Conservation (phyloP, 305 asterid species). For the Solanum chacoense region DNA sequence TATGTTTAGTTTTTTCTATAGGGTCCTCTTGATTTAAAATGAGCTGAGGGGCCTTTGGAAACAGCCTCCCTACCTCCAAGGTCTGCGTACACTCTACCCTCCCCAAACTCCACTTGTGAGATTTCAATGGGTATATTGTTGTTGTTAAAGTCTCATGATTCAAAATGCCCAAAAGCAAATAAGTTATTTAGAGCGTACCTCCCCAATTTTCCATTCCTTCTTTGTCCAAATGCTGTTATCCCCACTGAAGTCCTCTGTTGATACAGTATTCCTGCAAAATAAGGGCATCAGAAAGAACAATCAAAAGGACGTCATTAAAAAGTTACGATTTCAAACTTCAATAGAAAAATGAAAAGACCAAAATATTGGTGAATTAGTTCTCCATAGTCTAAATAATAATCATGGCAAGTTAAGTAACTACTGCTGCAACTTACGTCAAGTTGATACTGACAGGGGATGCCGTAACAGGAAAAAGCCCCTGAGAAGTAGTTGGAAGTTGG, state of each 20-base stretch:
- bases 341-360: neutral
- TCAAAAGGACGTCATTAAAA: neutral
- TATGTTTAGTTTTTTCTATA: neutral
- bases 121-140: too few species aligned
- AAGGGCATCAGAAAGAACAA: neutral
- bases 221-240: slow-evolving; percentile 60
- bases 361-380: neutral
- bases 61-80: neutral
- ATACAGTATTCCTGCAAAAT: slow-evolving; percentile 29
- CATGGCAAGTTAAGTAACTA: neutral
- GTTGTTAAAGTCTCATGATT: neutral
- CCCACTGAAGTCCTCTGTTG: slow-evolving; percentile 17
- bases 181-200: slow-evolving; percentile 26
- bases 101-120: too few species aligned
- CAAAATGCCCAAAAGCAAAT: neutral
- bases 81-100: too few species aligned
- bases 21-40: neutral
- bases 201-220: slow-evolving; percentile 66
- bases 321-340: neutral
- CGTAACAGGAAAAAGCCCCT: slow-evolving; percentile 9
- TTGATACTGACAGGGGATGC: slow-evolving; percentile 12
- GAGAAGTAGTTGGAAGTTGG: slow-evolving; percentile 3
- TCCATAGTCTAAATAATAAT: neutral
- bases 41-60: neutral
- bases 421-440: slow-evolving; percentile 34